A percentile compares a stretch with the other conserved stretches of the same genome.
Conservation (phyloP, 1,284 basidiomycete species). For the Volvariella volvacea region DNA sequence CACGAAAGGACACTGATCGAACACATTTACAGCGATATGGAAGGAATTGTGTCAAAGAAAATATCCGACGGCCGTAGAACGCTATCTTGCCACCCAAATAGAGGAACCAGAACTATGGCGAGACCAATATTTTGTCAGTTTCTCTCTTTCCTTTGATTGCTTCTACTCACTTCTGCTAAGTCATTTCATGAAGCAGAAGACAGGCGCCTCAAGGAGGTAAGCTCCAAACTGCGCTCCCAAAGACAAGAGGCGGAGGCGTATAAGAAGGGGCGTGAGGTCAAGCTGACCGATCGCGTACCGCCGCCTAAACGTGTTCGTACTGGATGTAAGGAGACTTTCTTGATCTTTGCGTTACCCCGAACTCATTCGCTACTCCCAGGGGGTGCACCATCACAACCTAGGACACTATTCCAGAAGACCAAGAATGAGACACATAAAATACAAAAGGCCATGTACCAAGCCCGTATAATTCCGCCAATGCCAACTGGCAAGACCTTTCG, state of each 20-base stretch:
- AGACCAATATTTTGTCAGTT: slow-evolving; percentile 57
- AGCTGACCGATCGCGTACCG: slow-evolving; percentile 59
- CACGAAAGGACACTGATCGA: slow-evolving; percentile 12
- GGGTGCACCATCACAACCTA: slow-evolving; percentile 43
- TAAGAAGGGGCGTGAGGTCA: slow-evolving; percentile 67
- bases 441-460: slow-evolving; percentile 52
- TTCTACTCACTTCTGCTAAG: slow-evolving; percentile 25
- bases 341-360: slow-evolving; percentile 4
- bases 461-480: slow-evolving; percentile 45
- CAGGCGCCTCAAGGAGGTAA: slow-evolving; percentile 52
- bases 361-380: slow-evolving; percentile 27
- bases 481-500: slow-evolving; percentile 37
- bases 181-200: slow-evolving; percentile 48
- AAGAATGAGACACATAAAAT: slow-evolving; percentile 59
- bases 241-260: slow-evolving; percentile 62
- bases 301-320: slow-evolving; percentile 50
- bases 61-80: slow-evolving; percentile 46
- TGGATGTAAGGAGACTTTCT: slow-evolving; percentile 40
- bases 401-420: slow-evolving; percentile 71
- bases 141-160: slow-evolving; percentile 8
- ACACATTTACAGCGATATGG: slow-evolving; percentile 54
- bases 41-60: slow-evolving; percentile 52
- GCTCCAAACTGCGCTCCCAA: slow-evolving; percentile 51
- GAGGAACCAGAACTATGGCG: slow-evolving; percentile 58
- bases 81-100: slow-evolving; percentile 29